Percentiles rank a stretch among this genome's conserved stretches.
These are phyloP conservation scores for Bruguiera sexangula DNA, from an alignment of 345 rosid species.

Conservation along the genomic window DNA sequence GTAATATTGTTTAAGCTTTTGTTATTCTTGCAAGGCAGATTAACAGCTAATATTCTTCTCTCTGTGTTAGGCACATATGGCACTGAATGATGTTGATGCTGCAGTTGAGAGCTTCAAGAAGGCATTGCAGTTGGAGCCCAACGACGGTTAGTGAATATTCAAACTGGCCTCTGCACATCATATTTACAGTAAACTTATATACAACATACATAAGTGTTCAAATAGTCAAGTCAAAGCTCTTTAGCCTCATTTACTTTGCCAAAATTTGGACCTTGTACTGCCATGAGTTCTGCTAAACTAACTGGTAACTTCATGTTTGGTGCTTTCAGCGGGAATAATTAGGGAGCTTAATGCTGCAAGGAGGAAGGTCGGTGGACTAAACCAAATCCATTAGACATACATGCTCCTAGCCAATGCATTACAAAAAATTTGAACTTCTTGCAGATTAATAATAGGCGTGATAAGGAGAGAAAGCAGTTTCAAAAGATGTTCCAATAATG, in stretches of 20 bases:
- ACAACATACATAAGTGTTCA: background rate
- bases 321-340: conserved; percentile 70
- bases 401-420: background rate
- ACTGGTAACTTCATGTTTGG: conserved; percentile 13
- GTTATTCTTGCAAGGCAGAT: background rate
- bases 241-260: no score
- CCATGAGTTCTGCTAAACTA: conserved; percentile 2
- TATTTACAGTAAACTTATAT: background rate
- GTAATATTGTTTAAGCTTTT: background rate
- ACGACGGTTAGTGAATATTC: conserved; percentile 52
- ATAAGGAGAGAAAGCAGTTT: conserved; percentile 63
- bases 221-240: background rate
- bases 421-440: conserved; percentile 14
- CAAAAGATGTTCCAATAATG: conserved; percentile 67
- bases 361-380: conserved; percentile 62
- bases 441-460: conserved; percentile 64
- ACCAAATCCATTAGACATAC: conserved; percentile 4
- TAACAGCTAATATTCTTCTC: background rate
- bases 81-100: conserved; percentile 81
- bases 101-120: conserved; percentile 92
- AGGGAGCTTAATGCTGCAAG: conserved; percentile 74
- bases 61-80: conserved; percentile 73
- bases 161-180: background rate
- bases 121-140: conserved; percentile 87
- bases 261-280: background rate